These are phyloP conservation scores for Tubosaeta sp. DNA, from an alignment of 768 basidiomycete genomes.

Conservation along the genomic window DNA sequence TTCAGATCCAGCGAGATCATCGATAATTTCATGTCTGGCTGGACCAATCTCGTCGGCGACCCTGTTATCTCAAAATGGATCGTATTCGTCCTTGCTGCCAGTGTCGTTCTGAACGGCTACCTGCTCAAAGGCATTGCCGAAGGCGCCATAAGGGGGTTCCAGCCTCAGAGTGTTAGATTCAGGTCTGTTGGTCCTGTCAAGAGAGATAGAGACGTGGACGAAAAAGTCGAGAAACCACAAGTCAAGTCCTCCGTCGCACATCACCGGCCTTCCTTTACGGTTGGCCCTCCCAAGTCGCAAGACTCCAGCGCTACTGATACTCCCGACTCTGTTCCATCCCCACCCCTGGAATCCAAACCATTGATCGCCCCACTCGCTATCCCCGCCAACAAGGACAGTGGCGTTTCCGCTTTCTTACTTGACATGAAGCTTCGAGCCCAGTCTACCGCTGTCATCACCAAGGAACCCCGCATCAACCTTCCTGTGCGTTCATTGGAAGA, in stretches of 20 bases:
- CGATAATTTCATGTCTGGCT: conserved; percentile 84
- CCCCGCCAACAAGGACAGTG: conserved; percentile 16
- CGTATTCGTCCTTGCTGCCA: conserved; percentile 79
- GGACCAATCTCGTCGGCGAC: conserved; percentile 91
- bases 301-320: conserved; percentile 17
- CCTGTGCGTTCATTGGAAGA: conserved; percentile 61
- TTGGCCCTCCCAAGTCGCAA: conserved; percentile 21
- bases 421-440: conserved; percentile 34
- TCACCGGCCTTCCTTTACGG: conserved; percentile 21
- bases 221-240: conserved; percentile 16
- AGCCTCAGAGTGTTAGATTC: conserved; percentile 29
- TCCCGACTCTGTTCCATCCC: conserved; percentile 15
- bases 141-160: conserved; percentile 36
- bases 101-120: conserved; percentile 88
- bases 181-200: conserved; percentile 20
- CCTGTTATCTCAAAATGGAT: conserved; percentile 95
- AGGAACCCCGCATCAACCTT: conserved; percentile 11
- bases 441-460: conserved; percentile 9
- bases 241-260: conserved; percentile 10
- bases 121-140: conserved; percentile 82
- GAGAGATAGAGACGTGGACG: conserved; percentile 20
- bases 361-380: conserved; percentile 26
- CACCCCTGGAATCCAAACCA: conserved; percentile 7
- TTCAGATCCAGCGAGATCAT: conserved; percentile 50
- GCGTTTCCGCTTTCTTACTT: conserved; percentile 27